A percentile compares a stretch with the other conserved stretches of the same genome.
Conservation (phyloP, 164 flowering plant species). For the Saururus chinensis region DNA sequence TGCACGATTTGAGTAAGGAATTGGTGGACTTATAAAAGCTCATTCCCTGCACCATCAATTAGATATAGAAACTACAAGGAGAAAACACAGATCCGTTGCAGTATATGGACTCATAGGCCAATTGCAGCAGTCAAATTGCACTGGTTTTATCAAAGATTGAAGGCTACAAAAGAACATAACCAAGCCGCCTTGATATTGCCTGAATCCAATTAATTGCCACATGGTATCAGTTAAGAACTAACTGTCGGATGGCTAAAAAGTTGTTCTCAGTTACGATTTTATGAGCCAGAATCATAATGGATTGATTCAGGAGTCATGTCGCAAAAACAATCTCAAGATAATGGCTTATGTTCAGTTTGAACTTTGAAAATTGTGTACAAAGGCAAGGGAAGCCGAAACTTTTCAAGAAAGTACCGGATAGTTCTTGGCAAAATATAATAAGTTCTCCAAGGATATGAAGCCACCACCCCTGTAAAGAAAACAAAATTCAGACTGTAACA, state of each 20-base stretch:
- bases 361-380: not conserved
- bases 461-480: slow-evolving; percentile 73
- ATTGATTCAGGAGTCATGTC: no score
- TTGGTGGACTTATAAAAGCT: slow-evolving; percentile 24
- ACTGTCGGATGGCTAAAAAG: no score
- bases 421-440: slow-evolving; percentile 71
- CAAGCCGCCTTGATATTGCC: no score
- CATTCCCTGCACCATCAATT: slow-evolving; percentile 33
- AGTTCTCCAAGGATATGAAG: slow-evolving; percentile 81
- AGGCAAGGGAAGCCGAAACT: slow-evolving; percentile 1
- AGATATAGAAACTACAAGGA: not conserved
- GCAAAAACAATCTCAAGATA: no score
- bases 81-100: not conserved
- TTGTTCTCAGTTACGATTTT: no score
- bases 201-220: no score
- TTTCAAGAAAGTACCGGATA: slow-evolving; percentile 49
- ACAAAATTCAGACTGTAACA: not conserved
- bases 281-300: no score
- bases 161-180: no score
- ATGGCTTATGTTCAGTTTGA: not conserved
- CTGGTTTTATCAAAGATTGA: no score
- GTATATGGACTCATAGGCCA: not conserved
- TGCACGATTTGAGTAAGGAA: no score
- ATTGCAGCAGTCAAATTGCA: no score
- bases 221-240: no score